These are phyloP conservation scores for Wilcoxina mikolae DNA, from an alignment of 495 filamentous ascomycete genomes.

Conservation along the genomic window DNA sequence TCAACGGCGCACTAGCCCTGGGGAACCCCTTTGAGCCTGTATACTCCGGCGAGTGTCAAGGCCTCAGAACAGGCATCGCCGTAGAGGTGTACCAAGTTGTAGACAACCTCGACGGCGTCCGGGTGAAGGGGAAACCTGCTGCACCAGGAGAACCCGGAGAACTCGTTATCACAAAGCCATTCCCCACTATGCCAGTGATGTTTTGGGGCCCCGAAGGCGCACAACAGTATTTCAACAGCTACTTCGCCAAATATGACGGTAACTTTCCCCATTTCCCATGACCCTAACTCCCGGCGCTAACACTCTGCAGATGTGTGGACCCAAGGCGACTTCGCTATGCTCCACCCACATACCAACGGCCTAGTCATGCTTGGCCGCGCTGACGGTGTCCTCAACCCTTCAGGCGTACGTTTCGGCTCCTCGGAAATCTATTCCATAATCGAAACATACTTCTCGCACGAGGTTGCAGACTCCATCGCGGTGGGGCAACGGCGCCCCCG, in stretches of 20 bases:
- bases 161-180: slow-evolving; percentile 50
- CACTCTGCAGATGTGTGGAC: slow-evolving; percentile 47
- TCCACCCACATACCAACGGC: slow-evolving; percentile 51
- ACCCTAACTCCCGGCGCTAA: too few species aligned
- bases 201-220: slow-evolving; percentile 51
- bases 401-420: slow-evolving; percentile 72
- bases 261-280: background rate
- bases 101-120: slow-evolving; percentile 35
- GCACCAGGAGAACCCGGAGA: slow-evolving; percentile 53
- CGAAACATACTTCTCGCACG: slow-evolving; percentile 47
- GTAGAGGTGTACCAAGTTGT: slow-evolving; percentile 49
- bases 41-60: slow-evolving; percentile 56
- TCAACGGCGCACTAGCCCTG: slow-evolving; percentile 49
- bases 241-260: slow-evolving; percentile 53
- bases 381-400: slow-evolving; percentile 80
- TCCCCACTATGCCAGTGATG: slow-evolving; percentile 58
- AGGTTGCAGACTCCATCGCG: slow-evolving; percentile 52
- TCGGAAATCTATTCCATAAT: slow-evolving; percentile 67
- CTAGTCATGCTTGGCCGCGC: slow-evolving; percentile 64
- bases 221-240: slow-evolving; percentile 50
- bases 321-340: slow-evolving; percentile 61
- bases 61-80: slow-evolving; percentile 46
- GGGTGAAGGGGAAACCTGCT: slow-evolving; percentile 40
- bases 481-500: slow-evolving; percentile 56
- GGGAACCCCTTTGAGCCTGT: slow-evolving; percentile 57